These are phyloP conservation scores for Coprinellus micaceus DNA, from an alignment of 768 basidiomycete species.

Conservation along the genomic window DNA sequence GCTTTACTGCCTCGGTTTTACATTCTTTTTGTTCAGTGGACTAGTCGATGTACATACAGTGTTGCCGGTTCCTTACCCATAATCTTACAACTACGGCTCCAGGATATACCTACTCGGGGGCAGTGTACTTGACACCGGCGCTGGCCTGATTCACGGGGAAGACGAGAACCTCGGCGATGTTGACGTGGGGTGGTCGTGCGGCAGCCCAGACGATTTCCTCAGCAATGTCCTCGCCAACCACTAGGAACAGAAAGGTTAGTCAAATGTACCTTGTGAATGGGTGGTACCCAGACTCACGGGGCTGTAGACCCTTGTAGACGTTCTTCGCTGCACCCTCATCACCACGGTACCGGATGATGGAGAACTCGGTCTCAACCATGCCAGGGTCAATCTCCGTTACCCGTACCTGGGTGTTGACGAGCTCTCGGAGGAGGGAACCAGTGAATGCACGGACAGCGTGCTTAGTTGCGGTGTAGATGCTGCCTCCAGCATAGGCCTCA, in stretches of 20 bases:
- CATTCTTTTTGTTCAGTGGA: constrained; percentile 15
- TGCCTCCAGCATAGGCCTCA: constrained; percentile 86
- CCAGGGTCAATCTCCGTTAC: constrained; percentile 93
- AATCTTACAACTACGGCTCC: neutral
- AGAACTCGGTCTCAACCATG: constrained; percentile 72
- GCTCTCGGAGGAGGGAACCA: constrained; percentile 73
- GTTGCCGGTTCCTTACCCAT: neutral
- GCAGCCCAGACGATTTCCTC: constrained; percentile 99
- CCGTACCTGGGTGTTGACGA: constrained; percentile 89
- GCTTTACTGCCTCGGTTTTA: constrained; percentile 12
- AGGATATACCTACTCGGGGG: neutral
- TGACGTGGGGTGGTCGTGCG: constrained; percentile 86
- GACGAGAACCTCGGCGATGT: constrained; percentile 78
- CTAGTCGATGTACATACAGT: constrained; percentile 5
- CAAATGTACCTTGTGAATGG: neutral
- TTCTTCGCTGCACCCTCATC: constrained; percentile 78
- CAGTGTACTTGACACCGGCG: constrained; percentile 52
- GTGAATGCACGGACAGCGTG: constrained; percentile 85
- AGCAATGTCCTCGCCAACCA: constrained; percentile 83
- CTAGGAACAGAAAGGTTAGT: constrained; percentile 34
- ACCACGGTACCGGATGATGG: constrained; percentile 84
- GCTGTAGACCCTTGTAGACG: constrained; percentile 87
- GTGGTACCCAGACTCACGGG: constrained; percentile 50
- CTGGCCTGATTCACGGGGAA: constrained; percentile 80
- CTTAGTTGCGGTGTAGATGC: constrained; percentile 92